These are phyloP conservation scores for Haplosporangium gracile DNA, from an alignment of 192 early-diverging fungal genomes.

Conservation along the genomic window DNA sequence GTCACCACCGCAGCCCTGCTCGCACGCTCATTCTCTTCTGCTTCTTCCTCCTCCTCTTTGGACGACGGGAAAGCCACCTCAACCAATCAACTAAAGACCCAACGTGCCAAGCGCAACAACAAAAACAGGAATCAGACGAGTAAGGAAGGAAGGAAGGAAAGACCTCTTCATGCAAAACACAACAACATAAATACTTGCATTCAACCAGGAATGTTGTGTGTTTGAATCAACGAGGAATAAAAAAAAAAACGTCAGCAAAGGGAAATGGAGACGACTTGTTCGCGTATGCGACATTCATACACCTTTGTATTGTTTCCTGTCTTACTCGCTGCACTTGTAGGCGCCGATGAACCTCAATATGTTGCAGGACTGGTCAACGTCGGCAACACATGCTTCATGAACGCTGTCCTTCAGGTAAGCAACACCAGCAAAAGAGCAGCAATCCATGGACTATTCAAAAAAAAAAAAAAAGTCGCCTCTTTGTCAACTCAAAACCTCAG, in stretches of 20 bases:
- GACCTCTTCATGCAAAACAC: too few species aligned
- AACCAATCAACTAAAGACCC: too few species aligned
- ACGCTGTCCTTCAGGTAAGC: conserved; percentile 80
- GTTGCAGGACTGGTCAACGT: conserved; percentile 79
- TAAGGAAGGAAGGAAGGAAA: too few species aligned
- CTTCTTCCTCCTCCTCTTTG: too few species aligned
- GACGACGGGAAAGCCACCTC: background rate
- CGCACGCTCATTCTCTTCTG: background rate
- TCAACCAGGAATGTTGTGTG: background rate
- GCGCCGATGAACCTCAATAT: conserved; percentile 18
- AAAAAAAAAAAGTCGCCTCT: background rate
- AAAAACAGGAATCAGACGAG: background rate
- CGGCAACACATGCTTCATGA: conserved; percentile 93
- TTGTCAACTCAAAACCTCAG: too few species aligned
- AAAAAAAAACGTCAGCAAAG: background rate
- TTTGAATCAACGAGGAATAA: background rate
- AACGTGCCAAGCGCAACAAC: background rate
- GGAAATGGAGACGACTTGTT: background rate
- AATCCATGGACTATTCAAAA: background rate
- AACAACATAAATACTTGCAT: background rate
- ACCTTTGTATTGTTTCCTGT: background rate
- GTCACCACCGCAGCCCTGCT: conserved; percentile 22
- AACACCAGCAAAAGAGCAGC: background rate
- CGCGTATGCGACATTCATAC: background rate
- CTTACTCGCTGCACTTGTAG: background rate